A percentile compares a stretch with the other conserved stretches of the same genome.
Evolutionary conservation across 208 protist species (phyloP).

Genomic region (Crithidia fasciculata): DNA sequence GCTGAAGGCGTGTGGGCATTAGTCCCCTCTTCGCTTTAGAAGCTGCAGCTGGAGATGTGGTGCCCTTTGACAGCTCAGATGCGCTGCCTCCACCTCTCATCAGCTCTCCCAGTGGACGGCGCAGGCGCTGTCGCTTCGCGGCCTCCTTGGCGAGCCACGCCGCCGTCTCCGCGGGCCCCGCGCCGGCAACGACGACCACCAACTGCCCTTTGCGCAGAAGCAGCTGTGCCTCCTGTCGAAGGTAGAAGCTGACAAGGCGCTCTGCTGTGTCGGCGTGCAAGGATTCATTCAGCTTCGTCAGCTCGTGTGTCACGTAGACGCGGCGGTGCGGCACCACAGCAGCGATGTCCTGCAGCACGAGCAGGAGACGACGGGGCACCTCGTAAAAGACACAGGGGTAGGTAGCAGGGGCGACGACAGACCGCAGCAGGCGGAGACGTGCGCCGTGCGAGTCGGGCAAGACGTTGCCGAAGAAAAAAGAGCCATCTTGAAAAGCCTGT

Average conservation of each 20-base stretch:
- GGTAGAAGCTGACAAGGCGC: constrained; percentile 76
- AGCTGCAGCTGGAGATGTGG: not conserved
- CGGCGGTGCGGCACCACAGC: constrained; percentile 68
- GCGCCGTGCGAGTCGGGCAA: constrained; percentile 69
- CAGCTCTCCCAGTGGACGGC: constrained; percentile 47
- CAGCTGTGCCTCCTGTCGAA: constrained; percentile 66
- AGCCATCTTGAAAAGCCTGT: constrained; percentile 56
- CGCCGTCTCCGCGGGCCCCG: constrained; percentile 61
- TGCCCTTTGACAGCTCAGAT: not conserved
- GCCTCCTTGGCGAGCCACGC: constrained; percentile 64
- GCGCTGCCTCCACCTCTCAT: constrained; percentile 7
- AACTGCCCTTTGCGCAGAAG: constrained; percentile 84
- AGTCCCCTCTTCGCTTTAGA: not conserved
- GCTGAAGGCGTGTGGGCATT: not conserved
- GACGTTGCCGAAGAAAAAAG: constrained; percentile 90
- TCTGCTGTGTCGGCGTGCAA: constrained; percentile 84
- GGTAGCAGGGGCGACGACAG: constrained; percentile 56
- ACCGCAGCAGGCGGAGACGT: constrained; percentile 72
- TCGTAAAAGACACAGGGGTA: constrained; percentile 91
- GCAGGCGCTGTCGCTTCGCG: constrained; percentile 60
- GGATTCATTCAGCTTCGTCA: constrained; percentile 92
- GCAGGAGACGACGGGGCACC: constrained; percentile 77
- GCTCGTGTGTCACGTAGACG: constrained; percentile 84
- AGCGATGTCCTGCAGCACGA: constrained; percentile 86
- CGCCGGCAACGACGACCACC: constrained; percentile 80